Evolutionary conservation across 129 eudicot species (phyloP), one percentile per base, ranked within the genome.

Genomic region (Centella asiatica): DNA sequence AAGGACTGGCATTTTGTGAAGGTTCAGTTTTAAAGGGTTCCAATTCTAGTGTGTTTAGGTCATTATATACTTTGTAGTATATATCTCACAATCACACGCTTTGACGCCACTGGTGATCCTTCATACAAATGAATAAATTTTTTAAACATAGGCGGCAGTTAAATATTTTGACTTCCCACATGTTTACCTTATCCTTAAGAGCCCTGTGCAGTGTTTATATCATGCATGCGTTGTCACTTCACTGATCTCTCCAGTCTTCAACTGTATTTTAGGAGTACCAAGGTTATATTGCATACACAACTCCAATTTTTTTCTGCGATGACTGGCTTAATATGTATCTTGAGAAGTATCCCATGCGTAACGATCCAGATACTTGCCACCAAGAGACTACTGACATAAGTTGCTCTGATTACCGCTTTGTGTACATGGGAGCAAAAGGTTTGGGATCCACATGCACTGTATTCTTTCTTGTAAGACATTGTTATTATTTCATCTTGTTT

Each of bases 1-100:
- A 93, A 93, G 71, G 99, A 93, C 60, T 93, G 96, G 99, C 99
- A 93, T 62, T 87, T 87, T 72, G 99, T 93, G 7, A 93, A 87
- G 99, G 99, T 92, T n/a, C 33, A 61, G 52, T 23, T 50, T 15
- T n/a, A 34, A 66, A 54, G 37, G 0, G 0, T 6, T 28, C 0
- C 0, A 24, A 27, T 7, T 54, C 10, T 3, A 53, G 3, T 1
- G 0, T 6, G 1, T 15, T 0, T 6, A 26, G 2, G 27, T 51
- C 31, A 29, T 51, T 51, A 4, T n/a, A 6, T 23, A 51, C 2
- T 3, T 25, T 51, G 57, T 40, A 1, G 6, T 8, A 40, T 17
- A 40, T 40, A 40, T 40, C 14, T 1, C 12, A 40, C 14, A 40
- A n/a, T n/a, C n/a, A n/a, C n/a, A n/a, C n/a, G n/a, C n/a, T n/a